phyloP scores from a whole-genome alignment of 2,329 filamentous ascomycete species.

The Cladosporium sp. region DNA sequence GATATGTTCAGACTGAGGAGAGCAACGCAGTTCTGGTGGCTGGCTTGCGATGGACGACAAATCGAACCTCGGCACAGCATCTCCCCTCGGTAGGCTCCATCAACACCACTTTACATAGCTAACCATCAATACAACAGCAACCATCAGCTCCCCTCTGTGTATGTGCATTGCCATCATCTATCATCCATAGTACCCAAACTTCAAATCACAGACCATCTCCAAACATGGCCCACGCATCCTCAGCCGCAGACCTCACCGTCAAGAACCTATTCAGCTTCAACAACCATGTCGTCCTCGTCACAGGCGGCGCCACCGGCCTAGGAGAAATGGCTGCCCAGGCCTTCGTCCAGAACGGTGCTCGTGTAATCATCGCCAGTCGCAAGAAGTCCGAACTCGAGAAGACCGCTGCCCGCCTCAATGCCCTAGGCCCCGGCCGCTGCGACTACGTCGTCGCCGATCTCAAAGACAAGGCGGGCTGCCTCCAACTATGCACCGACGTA shows the following conservation, averaged over 20 bases:
- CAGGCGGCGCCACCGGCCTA: constrained; percentile 49
- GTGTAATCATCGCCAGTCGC: constrained; percentile 45
- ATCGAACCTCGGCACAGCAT: constrained; percentile 2
- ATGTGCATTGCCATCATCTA: background rate
- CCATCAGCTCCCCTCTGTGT: background rate
- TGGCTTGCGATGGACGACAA: background rate
- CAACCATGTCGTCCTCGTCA: constrained; percentile 43
- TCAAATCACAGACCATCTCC: background rate
- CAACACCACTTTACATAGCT: background rate
- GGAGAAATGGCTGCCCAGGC: constrained; percentile 51
- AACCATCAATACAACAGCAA: background rate
- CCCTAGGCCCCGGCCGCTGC: constrained; percentile 47
- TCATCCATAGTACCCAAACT: background rate
- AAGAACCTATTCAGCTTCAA: constrained; percentile 39
- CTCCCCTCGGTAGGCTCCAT: background rate
- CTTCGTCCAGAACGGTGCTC: constrained; percentile 46
- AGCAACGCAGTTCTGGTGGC: background rate
- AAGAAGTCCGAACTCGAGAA: constrained; percentile 48
- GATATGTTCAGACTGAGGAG: background rate
- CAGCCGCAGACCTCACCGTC: constrained; percentile 31
- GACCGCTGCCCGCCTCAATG: constrained; percentile 43
- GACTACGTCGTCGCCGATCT: constrained; percentile 49
- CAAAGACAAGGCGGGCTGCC: constrained; percentile 45
- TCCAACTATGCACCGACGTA: constrained; percentile 44
- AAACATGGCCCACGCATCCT: constrained; percentile 35